Conservation (phyloP, 192 early-diverging fungal species). For the Rhizophagus clarus region DNA sequence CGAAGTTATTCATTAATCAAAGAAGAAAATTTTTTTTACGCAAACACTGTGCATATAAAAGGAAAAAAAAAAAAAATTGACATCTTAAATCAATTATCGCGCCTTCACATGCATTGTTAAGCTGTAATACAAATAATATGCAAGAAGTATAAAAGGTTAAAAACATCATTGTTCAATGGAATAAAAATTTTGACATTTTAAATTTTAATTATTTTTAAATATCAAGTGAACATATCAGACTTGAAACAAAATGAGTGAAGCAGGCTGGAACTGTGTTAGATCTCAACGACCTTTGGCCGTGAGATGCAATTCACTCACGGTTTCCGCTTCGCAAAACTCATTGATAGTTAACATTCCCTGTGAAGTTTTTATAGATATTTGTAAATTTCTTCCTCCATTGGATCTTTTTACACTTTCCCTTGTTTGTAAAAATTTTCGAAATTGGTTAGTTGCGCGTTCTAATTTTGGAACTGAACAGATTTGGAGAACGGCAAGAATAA, state of each 20-base stretch:
- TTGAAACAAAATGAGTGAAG: not conserved
- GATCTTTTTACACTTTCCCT: not conserved
- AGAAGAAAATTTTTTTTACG: too few relatives aligned
- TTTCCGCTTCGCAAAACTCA: not conserved
- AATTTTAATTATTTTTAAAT: not conserved
- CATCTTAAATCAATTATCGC: too few relatives aligned
- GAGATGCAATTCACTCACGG: not conserved
- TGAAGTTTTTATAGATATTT: slow-evolving; percentile 24
- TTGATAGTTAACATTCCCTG: not conserved
- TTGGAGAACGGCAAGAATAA: slow-evolving; percentile 9
- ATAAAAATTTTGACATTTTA: too few relatives aligned
- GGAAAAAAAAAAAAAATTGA: too few relatives aligned
- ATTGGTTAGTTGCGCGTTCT: slow-evolving; percentile 13
- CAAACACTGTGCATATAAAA: too few relatives aligned
- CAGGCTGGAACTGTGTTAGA: not conserved
- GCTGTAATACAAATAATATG: too few relatives aligned
- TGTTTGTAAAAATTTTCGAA: slow-evolving; percentile 15
- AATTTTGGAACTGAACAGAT: slow-evolving; percentile 23
- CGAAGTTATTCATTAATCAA: not conserved
- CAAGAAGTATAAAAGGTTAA: too few relatives aligned
- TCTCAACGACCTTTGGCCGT: not conserved
- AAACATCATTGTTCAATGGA: too few relatives aligned
- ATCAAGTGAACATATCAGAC: not conserved
- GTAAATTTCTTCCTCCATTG: slow-evolving; percentile 3
- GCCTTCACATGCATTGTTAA: too few relatives aligned